These are phyloP conservation scores for Metschnikowia lochheadii DNA, from an alignment of 805 yeast genomes.

Conservation along the genomic window DNA sequence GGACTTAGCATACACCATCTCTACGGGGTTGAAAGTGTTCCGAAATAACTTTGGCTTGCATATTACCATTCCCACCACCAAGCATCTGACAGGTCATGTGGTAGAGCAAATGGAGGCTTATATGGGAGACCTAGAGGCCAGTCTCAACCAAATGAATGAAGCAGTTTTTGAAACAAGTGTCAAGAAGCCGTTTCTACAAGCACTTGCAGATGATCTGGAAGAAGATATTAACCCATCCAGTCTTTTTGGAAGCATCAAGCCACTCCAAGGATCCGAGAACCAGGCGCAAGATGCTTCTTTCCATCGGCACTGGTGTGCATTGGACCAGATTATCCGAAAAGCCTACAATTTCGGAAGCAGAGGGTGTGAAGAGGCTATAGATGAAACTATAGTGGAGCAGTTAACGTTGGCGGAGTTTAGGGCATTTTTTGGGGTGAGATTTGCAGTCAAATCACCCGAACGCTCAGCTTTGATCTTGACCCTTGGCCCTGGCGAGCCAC, in stretches of 20 bases:
- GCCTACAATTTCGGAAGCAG: conserved; percentile 38
- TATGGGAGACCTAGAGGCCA: conserved; percentile 37
- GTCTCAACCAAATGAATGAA: conserved; percentile 27
- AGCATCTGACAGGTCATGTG: conserved; percentile 37
- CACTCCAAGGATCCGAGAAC: conserved; percentile 27
- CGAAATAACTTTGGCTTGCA: conserved; percentile 56
- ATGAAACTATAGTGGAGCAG: conserved; percentile 23
- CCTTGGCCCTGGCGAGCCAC: not conserved
- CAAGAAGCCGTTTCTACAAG: conserved; percentile 31
- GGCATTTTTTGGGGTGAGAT: conserved; percentile 28
- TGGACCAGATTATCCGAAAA: conserved; percentile 48
- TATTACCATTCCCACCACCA: conserved; percentile 52
- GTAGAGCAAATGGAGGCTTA: conserved; percentile 47
- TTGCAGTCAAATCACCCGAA: conserved; percentile 33
- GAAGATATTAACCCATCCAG: conserved; percentile 18
- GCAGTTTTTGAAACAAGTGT: conserved; percentile 22
- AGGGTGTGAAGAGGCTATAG: conserved; percentile 31
- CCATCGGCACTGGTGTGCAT: conserved; percentile 39
- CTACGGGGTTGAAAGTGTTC: conserved; percentile 52
- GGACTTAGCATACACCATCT: conserved; percentile 59
- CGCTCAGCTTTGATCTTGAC: conserved; percentile 33
- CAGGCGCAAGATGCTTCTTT: conserved; percentile 14
- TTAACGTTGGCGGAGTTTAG: conserved; percentile 31
- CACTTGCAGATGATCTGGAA: conserved; percentile 1
- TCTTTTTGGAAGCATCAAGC: conserved; percentile 21